phyloP scores from a whole-genome alignment of 2,329 filamentous ascomycete genomes.

The Colletotrichum sp. region DNA sequence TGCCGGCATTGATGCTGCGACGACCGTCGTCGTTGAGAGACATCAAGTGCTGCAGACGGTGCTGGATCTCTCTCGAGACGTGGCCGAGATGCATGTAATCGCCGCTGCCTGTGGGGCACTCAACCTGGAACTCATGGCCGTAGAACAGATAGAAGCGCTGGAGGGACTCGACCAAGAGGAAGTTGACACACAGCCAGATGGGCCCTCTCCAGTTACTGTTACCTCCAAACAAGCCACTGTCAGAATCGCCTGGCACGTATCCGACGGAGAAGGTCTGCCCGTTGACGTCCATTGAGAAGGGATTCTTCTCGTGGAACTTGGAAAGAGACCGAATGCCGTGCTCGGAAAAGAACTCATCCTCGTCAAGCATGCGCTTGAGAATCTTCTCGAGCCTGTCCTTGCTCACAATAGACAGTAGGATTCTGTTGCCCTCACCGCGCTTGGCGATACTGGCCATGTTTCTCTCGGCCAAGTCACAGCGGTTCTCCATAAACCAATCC shows the following conservation, averaged over 20 bases:
- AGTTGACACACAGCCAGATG: conserved; percentile 96
- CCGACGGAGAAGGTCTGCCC: conserved; percentile 85
- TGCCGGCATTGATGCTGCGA: conserved; percentile 85
- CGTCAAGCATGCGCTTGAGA: conserved; percentile 88
- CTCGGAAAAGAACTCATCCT: conserved; percentile 89
- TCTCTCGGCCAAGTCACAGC: conserved; percentile 83
- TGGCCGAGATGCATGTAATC: conserved; percentile 96
- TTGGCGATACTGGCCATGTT: conserved; percentile 94
- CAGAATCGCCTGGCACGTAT: conserved; percentile 94
- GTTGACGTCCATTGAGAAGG: conserved; percentile 95
- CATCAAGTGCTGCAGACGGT: conserved; percentile 91
- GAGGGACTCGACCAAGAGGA: conserved; percentile 90
- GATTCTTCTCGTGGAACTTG: conserved; percentile 87
- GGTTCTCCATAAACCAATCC: conserved; percentile 92
- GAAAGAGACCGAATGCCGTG: conserved; percentile 92
- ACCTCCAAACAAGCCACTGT: conserved; percentile 92
- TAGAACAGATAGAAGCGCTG: conserved; percentile 97
- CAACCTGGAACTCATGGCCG: conserved; percentile 83
- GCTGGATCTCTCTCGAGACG: conserved; percentile 93
- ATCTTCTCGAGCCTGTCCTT: conserved; percentile 92
- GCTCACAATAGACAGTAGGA: conserved; percentile 88
- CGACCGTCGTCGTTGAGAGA: conserved; percentile 82
- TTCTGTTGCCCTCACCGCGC: conserved; percentile 86
- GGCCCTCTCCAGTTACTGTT: conserved; percentile 98
- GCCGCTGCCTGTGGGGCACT: conserved; percentile 92